A percentile compares a stretch with the other conserved stretches of the same genome.
phyloP scores from a whole-genome alignment of 768 basidiomycete species.

The Rhodotorula taiwanensis region DNA sequence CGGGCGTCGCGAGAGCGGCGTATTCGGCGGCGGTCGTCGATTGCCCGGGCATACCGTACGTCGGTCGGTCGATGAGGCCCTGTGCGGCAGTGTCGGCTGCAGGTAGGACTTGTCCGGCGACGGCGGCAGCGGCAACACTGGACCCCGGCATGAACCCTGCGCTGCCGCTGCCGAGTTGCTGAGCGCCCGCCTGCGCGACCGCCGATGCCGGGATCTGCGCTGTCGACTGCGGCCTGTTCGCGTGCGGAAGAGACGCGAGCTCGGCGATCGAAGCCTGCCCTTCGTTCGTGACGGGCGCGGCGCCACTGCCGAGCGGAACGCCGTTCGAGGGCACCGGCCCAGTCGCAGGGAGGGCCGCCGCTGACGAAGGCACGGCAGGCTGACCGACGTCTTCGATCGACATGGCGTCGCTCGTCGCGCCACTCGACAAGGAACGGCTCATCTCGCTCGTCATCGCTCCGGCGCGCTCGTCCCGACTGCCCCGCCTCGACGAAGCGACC shows the following conservation, averaged over 20 bases:
- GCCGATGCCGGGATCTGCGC: neutral
- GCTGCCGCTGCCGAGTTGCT: neutral
- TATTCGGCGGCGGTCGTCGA: neutral
- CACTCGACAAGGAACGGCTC: neutral
- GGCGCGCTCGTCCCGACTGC: neutral
- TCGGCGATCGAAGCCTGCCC: neutral
- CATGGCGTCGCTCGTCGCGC: slow-evolving; percentile 8
- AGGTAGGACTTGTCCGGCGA: no score
- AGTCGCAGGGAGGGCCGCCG: neutral
- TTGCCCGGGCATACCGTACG: neutral
- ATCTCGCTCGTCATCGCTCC: neutral
- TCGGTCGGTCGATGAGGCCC: no score
- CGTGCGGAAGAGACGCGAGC: neutral
- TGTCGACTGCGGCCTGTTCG: neutral
- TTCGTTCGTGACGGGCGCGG: no score
- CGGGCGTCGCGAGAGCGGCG: slow-evolving; percentile 10
- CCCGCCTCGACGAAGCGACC: neutral
- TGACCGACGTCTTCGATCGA: slow-evolving; percentile 12
- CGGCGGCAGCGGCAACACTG: neutral
- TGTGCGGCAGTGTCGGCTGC: no score
- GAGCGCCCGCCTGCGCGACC: neutral
- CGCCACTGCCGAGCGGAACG: neutral
- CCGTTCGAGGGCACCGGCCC: neutral
- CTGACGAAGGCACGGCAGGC: neutral
- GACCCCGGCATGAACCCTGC: neutral